These are phyloP conservation scores for Xylariaceae sp. DNA, from an alignment of 2,329 filamentous ascomycete genomes.

Conservation along the genomic window DNA sequence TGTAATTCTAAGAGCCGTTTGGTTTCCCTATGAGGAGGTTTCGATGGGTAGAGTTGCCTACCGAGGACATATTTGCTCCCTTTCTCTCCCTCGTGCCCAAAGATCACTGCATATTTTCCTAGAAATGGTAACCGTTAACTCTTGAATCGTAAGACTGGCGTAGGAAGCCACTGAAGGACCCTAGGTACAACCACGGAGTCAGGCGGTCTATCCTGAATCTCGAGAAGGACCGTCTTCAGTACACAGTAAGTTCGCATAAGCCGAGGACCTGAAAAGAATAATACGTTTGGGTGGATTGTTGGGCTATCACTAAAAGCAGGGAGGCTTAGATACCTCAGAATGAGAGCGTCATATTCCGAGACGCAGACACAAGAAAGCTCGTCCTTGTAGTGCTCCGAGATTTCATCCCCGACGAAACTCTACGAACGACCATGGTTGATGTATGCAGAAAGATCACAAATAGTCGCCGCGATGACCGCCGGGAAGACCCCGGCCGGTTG, in stretches of 20 bases:
- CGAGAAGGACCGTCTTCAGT: slow-evolving; percentile 21
- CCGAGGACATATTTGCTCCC: no score
- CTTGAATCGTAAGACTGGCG: slow-evolving; percentile 14
- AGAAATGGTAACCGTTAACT: neutral
- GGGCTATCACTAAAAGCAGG: no score
- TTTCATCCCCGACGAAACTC: slow-evolving; percentile 27
- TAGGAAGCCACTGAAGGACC: slow-evolving; percentile 15
- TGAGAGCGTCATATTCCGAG: slow-evolving; percentile 35
- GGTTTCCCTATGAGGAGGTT: no score
- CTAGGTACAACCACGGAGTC: slow-evolving; percentile 15
- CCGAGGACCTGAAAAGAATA: no score
- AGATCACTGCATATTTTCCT: no score
- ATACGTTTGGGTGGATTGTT: no score
- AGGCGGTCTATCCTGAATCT: slow-evolving; percentile 19
- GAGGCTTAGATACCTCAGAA: slow-evolving; percentile 15
- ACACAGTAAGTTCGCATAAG: slow-evolving; percentile 26
- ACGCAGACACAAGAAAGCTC: slow-evolving; percentile 31
- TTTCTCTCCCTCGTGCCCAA: no score
- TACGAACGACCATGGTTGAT: slow-evolving; percentile 23
- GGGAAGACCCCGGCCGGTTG: slow-evolving; percentile 14
- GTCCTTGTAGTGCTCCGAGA: slow-evolving; percentile 32
- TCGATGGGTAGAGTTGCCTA: no score
- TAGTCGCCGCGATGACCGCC: slow-evolving; percentile 21
- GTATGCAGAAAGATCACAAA: slow-evolving; percentile 26
- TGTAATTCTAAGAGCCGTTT: no score